These are phyloP conservation scores for Globisporangium barbulae DNA, from an alignment of 352 stramenopile genomes.

Conservation along the genomic window DNA sequence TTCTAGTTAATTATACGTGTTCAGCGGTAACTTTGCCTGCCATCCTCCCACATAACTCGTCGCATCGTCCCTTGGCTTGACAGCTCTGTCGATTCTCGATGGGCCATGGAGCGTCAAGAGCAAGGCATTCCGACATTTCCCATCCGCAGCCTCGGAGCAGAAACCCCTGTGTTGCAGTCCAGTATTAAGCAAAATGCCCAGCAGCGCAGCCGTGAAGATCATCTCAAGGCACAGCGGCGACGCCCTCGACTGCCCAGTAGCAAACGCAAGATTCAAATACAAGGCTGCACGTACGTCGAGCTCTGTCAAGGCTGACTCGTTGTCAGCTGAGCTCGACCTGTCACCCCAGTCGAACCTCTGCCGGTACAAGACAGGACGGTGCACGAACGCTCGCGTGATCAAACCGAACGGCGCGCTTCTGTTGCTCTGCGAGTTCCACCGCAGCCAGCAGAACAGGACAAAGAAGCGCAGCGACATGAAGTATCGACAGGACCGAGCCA, in stretches of 20 bases:
- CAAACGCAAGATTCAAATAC: not conserved
- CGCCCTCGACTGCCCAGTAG: not conserved
- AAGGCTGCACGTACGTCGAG: not conserved
- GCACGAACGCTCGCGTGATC: slow-evolving; percentile 58
- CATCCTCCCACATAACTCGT: not conserved
- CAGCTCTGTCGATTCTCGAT: not conserved
- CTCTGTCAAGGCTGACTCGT: not conserved
- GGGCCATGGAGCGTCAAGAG: not conserved
- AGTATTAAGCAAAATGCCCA: slow-evolving; percentile 1
- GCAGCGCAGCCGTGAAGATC: not conserved
- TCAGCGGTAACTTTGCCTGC: not conserved
- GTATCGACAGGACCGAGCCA: slow-evolving; percentile 61
- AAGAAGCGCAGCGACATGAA: slow-evolving; percentile 87
- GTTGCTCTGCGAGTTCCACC: slow-evolving; percentile 79
- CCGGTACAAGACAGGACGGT: slow-evolving; percentile 81
- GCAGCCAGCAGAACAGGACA: slow-evolving; percentile 80
- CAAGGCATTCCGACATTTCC: slow-evolving; percentile 1
- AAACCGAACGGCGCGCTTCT: slow-evolving; percentile 76
- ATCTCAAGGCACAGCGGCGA: not conserved
- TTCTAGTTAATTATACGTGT: not conserved
- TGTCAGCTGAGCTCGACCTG: not conserved
- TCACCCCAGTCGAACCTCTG: slow-evolving; percentile 25
- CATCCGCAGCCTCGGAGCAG: not conserved
- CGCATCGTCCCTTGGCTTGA: not conserved
- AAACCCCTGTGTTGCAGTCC: not conserved